Percentiles rank a stretch among this genome's conserved stretches.
Conservation (phyloP, 2,329 filamentous ascomycete genomes). For the Apiospora phragmitis region DNA sequence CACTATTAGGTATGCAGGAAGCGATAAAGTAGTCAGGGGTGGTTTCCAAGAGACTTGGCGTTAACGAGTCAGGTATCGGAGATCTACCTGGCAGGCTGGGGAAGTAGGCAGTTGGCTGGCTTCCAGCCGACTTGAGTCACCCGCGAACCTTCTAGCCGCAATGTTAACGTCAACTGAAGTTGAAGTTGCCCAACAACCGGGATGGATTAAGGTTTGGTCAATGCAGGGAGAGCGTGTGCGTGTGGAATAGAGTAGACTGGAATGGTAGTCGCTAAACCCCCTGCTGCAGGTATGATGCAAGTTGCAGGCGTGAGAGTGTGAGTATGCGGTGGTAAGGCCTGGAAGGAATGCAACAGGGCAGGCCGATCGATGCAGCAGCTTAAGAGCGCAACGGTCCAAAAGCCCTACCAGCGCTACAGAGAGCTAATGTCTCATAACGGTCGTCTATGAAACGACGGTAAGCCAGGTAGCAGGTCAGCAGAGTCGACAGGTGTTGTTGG, state of each 20-base stretch:
- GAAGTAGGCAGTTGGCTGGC: background rate
- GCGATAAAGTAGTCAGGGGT: background rate
- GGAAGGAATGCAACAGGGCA: background rate
- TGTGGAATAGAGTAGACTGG: background rate
- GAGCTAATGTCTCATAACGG: background rate
- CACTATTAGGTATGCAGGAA: background rate
- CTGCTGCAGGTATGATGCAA: slow-evolving; percentile 1
- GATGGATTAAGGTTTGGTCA: background rate
- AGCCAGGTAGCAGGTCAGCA: background rate
- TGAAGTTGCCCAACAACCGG: background rate
- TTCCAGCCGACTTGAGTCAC: background rate
- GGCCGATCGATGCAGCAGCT: background rate
- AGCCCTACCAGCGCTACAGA: background rate
- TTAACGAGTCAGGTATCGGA: background rate
- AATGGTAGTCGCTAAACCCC: background rate
- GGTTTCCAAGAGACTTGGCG: background rate
- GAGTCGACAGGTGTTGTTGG: background rate
- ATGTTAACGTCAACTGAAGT: background rate
- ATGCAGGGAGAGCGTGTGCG: background rate
- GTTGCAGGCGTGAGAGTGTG: background rate
- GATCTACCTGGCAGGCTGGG: background rate
- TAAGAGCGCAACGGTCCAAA: background rate
- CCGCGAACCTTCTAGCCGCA: background rate
- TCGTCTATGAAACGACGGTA: slow-evolving; percentile 5
- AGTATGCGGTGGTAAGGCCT: background rate